Evolutionary conservation across 331 rosid species (phyloP).

Genomic region (Cydonia oblonga): DNA sequence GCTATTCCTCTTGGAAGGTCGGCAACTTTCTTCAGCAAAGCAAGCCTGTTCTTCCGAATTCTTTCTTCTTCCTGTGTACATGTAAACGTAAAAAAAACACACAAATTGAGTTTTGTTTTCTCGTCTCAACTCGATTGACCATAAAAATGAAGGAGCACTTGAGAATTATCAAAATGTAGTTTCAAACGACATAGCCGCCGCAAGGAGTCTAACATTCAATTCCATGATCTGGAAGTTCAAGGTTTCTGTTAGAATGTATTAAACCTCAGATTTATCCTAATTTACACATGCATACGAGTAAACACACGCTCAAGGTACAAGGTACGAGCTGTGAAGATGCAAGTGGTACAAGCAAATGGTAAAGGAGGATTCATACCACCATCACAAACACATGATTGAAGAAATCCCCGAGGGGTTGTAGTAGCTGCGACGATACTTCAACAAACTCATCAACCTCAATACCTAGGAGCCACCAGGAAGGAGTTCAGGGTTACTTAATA

Average conservation of each 20-base stretch:
- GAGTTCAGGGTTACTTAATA: background rate
- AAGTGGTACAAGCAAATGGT: background rate
- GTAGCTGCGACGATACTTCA: conserved; percentile 54
- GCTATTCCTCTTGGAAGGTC: conserved; percentile 84
- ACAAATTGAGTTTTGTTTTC: background rate
- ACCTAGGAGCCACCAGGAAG: conserved; percentile 25
- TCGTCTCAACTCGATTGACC: background rate
- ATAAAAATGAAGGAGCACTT: background rate
- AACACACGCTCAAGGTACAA: background rate
- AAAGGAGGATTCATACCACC: conserved; percentile 65
- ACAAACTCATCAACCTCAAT: conserved; percentile 56
- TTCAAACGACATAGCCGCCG: background rate
- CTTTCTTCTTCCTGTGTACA: conserved; percentile 56
- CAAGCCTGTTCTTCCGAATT: conserved; percentile 65
- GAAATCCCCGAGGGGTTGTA: conserved; percentile 86
- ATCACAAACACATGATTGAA: conserved; percentile 73
- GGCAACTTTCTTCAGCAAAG: conserved; percentile 66
- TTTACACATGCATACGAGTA: background rate
- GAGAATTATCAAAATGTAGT: background rate
- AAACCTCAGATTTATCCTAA: background rate
- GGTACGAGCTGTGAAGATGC: background rate
- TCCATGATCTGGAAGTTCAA: background rate
- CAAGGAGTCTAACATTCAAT: background rate
- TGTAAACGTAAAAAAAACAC: background rate
- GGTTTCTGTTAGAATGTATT: background rate